phyloP scores from a whole-genome alignment of 345 rosid genomes.

The Erysimum cheiranthoides region DNA sequence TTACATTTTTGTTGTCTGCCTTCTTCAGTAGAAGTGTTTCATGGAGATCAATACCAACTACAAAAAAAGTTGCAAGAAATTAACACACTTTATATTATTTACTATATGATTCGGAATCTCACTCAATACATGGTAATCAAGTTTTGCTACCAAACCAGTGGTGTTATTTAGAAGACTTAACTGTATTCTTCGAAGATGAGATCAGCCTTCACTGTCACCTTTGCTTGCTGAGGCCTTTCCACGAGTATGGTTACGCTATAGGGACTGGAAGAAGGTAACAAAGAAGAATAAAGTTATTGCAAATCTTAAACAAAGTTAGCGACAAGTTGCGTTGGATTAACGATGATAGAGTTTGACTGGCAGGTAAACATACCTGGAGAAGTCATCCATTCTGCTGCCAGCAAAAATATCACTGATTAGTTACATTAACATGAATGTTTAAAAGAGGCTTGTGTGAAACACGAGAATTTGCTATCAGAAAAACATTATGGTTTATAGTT shows the following conservation, averaged over 20 bases:
- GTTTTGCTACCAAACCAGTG: slow-evolving; percentile 19
- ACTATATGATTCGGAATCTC: neutral
- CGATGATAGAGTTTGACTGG: slow-evolving; percentile 4
- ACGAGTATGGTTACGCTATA: slow-evolving; percentile 62
- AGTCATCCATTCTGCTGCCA: slow-evolving; percentile 85
- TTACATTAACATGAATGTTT: slow-evolving; percentile 29
- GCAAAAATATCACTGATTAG: slow-evolving; percentile 47
- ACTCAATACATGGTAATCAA: slow-evolving; percentile 17
- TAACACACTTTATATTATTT: neutral
- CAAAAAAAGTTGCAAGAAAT: slow-evolving; percentile 1
- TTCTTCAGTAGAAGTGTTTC: slow-evolving; percentile 57
- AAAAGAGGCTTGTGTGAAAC: slow-evolving; percentile 29
- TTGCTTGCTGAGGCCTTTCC: slow-evolving; percentile 53
- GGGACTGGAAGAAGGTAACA: slow-evolving; percentile 63
- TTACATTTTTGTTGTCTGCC: slow-evolving; percentile 44
- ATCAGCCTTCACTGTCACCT: slow-evolving; percentile 80
- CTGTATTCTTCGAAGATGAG: slow-evolving; percentile 88
- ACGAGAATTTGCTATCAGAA: slow-evolving; percentile 29
- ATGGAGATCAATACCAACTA: slow-evolving; percentile 90
- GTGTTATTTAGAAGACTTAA: slow-evolving; percentile 43
- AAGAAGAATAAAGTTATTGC: neutral
- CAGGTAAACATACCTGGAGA: slow-evolving; percentile 71
- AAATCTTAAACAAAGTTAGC: neutral
- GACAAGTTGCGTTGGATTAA: neutral
- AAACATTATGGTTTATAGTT: slow-evolving; percentile 6